phyloP scores from a whole-genome alignment of 2,329 filamentous ascomycete genomes.

The Aspergillus ochraceus region DNA sequence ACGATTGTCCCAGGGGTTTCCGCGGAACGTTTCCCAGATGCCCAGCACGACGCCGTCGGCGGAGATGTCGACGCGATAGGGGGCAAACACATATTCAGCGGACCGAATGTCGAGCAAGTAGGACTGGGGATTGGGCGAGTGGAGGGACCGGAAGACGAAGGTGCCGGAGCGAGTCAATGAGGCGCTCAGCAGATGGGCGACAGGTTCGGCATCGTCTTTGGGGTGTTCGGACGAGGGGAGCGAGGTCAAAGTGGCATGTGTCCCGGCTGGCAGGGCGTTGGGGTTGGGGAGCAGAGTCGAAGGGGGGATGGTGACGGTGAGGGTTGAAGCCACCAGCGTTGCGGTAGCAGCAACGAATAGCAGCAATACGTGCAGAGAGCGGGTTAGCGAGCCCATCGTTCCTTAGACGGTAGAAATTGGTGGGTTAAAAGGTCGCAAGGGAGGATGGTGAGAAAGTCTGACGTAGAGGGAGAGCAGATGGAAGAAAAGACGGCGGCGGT shows the following conservation, averaged over 20 bases:
- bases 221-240: slow-evolving; percentile 32
- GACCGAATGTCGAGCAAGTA: slow-evolving; percentile 83
- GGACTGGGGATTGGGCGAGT: slow-evolving; percentile 45
- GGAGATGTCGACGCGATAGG: slow-evolving; percentile 70
- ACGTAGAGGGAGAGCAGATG: no score
- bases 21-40: slow-evolving; percentile 82
- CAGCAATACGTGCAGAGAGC: slow-evolving; percentile 11
- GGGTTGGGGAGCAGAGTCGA: slow-evolving; percentile 47
- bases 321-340: slow-evolving; percentile 24
- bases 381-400: slow-evolving; percentile 17
- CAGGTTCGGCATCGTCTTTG: slow-evolving; percentile 27
- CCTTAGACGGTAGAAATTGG: neutral
- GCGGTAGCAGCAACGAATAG: slow-evolving; percentile 20
- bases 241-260: slow-evolving; percentile 53
- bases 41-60: slow-evolving; percentile 52
- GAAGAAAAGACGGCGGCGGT: no score
- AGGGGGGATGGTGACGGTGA: slow-evolving; percentile 42
- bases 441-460: no score
- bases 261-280: slow-evolving; percentile 43
- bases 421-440: no score
- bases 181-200: slow-evolving; percentile 57
- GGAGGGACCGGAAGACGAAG: slow-evolving; percentile 74
- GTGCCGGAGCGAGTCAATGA: slow-evolving; percentile 68
- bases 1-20: slow-evolving; percentile 86
- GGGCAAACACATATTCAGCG: slow-evolving; percentile 71